These are phyloP conservation scores for Tetrapisispora taiwanensis DNA, from an alignment of 805 yeast species.

Conservation along the genomic window DNA sequence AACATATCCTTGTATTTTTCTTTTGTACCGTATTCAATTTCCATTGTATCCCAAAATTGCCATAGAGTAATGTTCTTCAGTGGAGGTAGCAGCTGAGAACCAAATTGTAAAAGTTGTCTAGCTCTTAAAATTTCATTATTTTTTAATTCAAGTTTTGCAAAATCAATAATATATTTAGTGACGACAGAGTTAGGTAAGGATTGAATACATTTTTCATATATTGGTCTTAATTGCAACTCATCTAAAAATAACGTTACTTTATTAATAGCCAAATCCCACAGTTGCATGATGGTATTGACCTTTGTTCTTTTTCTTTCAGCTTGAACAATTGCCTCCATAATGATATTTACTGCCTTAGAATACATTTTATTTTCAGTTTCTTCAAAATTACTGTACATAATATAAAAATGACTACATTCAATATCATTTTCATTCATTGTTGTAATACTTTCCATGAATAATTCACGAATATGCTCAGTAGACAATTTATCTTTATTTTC, in stretches of 20 bases:
- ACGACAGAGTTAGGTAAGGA: constrained; percentile 35
- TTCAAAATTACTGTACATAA: constrained; percentile 56
- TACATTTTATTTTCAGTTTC: constrained; percentile 39
- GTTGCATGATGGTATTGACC: constrained; percentile 23
- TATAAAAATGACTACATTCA: constrained; percentile 37
- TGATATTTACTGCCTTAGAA: constrained; percentile 40
- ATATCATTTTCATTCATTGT: constrained; percentile 37
- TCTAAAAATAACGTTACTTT: constrained; percentile 35
- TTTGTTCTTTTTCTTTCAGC: constrained; percentile 12
- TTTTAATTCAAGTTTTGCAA: constrained; percentile 46
- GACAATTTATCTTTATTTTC: constrained; percentile 21
- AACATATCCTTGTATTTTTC: constrained; percentile 66
- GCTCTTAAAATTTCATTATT: constrained; percentile 49
- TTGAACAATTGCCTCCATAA: constrained; percentile 32
- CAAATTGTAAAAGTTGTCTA: constrained; percentile 50
- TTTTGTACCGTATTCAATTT: constrained; percentile 60
- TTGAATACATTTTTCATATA: constrained; percentile 45
- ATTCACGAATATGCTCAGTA: constrained; percentile 52
- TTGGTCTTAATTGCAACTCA: constrained; percentile 33
- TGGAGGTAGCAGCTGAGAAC: constrained; percentile 36
- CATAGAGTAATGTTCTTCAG: constrained; percentile 35
- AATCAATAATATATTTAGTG: constrained; percentile 39
- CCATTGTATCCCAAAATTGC: constrained; percentile 68
- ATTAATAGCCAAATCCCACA: constrained; percentile 37
- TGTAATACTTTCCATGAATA: constrained; percentile 59